Evolutionary conservation across 139 green algal species (phyloP).

Genomic region (Auxenochlorella pyrenoidosa): DNA sequence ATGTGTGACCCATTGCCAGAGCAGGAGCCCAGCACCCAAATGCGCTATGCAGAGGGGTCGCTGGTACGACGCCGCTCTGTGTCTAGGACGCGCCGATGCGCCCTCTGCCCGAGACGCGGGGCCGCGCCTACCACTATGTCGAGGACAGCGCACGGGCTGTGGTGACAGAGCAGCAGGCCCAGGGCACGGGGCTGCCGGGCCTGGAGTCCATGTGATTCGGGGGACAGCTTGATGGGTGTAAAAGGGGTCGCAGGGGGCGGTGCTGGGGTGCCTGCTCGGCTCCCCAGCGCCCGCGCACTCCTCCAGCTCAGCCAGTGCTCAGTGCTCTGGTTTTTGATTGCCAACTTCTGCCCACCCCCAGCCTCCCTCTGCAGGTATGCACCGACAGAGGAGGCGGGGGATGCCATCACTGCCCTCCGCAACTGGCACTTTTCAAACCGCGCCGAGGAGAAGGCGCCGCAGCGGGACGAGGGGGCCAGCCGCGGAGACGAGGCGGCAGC

Average conservation of each 20-base stretch:
- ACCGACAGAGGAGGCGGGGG: not conserved
- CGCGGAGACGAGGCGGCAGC: too few relatives aligned
- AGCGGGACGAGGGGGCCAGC: not conserved
- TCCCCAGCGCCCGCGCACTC: not conserved
- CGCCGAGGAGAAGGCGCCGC: not conserved
- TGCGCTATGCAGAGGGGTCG: too few relatives aligned
- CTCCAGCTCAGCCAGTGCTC: too few relatives aligned
- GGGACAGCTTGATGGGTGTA: not conserved
- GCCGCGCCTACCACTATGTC: not conserved
- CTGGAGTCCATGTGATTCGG: not conserved
- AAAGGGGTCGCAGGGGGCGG: not conserved
- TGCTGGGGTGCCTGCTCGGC: not conserved
- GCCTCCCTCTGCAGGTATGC: not conserved
- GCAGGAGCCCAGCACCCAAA: too few relatives aligned
- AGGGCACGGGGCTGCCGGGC: not conserved
- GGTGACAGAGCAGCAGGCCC: not conserved
- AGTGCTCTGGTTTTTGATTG: too few relatives aligned
- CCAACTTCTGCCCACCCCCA: not conserved
- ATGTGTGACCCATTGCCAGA: too few relatives aligned
- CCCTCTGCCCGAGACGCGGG: not conserved
- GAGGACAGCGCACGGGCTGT: not conserved
- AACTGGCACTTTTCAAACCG: slow-evolving; percentile 8
- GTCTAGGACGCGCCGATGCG: not conserved
- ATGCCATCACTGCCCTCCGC: not conserved
- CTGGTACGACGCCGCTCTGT: too few relatives aligned